Evolutionary conservation across 2,329 filamentous ascomycete species (phyloP).

Genomic region (Ophiosphaerella narmari): DNA sequence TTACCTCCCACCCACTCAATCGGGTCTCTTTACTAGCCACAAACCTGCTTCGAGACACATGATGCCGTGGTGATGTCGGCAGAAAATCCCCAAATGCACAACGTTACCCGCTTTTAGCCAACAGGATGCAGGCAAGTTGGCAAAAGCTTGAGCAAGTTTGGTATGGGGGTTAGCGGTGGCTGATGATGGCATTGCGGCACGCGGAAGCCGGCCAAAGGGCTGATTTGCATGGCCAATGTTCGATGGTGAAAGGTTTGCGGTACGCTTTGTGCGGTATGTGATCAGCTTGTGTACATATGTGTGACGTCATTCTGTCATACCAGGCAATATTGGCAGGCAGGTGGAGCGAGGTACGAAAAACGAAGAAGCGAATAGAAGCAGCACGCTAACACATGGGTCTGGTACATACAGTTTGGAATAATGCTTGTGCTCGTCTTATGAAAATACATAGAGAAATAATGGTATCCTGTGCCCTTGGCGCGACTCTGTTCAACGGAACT

Average conservation of each 20-base stretch:
- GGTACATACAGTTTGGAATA: too few species aligned
- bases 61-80: conserved; percentile 9
- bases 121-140: conserved; percentile 18
- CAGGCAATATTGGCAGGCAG: too few species aligned
- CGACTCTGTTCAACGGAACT: too few species aligned
- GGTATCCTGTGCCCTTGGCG: too few species aligned
- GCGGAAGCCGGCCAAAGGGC: neutral
- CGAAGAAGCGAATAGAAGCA: too few species aligned
- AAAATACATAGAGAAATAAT: too few species aligned
- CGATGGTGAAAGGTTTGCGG: too few species aligned
- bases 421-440: too few species aligned
- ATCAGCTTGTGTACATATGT: neutral
- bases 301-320: too few species aligned
- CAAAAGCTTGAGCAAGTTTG: conserved; percentile 30
- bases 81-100: neutral
- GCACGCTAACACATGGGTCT: too few species aligned
- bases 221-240: too few species aligned
- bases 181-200: conserved; percentile 23
- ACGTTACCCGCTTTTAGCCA: conserved; percentile 7
- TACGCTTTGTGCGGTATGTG: neutral
- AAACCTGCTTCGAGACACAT: conserved; percentile 26
- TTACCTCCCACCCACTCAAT: conserved; percentile 15
- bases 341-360: too few species aligned
- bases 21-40: conserved; percentile 24
- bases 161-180: conserved; percentile 22